Evolutionary conservation across 208 protist genomes (phyloP).

Genomic region (Wallacemonas collosoma): DNA sequence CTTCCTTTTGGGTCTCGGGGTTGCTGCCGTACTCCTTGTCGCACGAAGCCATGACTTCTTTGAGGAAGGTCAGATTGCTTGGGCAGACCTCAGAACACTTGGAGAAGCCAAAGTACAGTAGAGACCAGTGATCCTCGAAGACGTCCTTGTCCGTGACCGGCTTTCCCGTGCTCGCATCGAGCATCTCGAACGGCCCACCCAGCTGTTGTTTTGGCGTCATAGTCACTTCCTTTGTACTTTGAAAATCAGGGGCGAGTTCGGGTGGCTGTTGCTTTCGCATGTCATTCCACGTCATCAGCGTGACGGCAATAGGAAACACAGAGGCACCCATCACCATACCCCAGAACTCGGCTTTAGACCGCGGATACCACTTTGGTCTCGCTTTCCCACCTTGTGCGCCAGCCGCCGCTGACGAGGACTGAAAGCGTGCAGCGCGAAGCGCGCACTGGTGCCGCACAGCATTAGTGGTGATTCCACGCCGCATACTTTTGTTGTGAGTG

Average conservation of each 20-base stretch:
- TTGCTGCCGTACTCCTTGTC: slow-evolving; percentile 35
- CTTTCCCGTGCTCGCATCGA: slow-evolving; percentile 61
- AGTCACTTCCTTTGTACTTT: slow-evolving; percentile 37
- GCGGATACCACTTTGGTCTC: slow-evolving; percentile 40
- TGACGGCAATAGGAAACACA: slow-evolving; percentile 57
- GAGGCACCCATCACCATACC: slow-evolving; percentile 56
- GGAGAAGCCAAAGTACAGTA: slow-evolving; percentile 89
- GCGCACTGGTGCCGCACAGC: slow-evolving; percentile 9
- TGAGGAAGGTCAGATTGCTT: slow-evolving; percentile 69
- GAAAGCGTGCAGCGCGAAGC: neutral
- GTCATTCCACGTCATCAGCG: slow-evolving; percentile 59
- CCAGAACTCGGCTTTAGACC: slow-evolving; percentile 61
- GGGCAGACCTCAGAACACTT: slow-evolving; percentile 88
- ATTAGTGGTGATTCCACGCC: slow-evolving; percentile 1
- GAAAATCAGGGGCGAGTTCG: slow-evolving; percentile 52
- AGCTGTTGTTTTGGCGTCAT: slow-evolving; percentile 57
- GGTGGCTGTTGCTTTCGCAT: slow-evolving; percentile 23
- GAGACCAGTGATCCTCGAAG: slow-evolving; percentile 76
- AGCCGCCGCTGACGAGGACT: neutral
- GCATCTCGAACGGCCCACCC: slow-evolving; percentile 68
- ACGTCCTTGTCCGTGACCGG: slow-evolving; percentile 68
- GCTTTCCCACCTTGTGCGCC: neutral
- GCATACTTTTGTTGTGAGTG: neutral
- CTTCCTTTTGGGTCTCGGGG: slow-evolving; percentile 35
- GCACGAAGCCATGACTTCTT: slow-evolving; percentile 56